Evolutionary conservation across 1,284 basidiomycete species (phyloP).

Genomic region (Ganoderma boninense): DNA sequence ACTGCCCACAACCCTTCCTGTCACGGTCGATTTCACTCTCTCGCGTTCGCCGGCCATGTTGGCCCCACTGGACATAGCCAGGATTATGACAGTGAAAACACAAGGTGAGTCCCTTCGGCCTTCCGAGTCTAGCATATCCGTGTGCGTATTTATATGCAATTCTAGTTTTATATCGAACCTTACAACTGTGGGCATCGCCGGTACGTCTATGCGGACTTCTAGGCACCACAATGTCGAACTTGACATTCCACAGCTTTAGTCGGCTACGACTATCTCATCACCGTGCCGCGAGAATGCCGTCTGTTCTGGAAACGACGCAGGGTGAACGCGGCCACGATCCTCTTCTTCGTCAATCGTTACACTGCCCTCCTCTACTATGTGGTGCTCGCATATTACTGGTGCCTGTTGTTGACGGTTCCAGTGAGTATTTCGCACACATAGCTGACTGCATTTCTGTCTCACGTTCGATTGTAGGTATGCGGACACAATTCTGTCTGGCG

Average conservation of each 20-base stretch:
- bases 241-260: constrained; percentile 1
- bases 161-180: not conserved
- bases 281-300: constrained; percentile 6
- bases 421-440: not conserved
- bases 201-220: not conserved
- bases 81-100: not conserved
- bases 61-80: not conserved
- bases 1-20: not conserved
- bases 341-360: constrained; percentile 16
- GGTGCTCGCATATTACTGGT: not conserved
- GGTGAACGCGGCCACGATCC: not conserved
- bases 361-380: not conserved
- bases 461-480: not conserved
- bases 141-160: not conserved
- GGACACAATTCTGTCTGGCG: not conserved
- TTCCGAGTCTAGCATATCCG: not conserved
- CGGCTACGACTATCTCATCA: constrained; percentile 18
- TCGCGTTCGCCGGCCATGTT: not conserved
- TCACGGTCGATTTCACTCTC: not conserved
- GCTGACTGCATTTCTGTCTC: not conserved
- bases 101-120: not conserved
- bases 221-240: not conserved
- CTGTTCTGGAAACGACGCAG: constrained; percentile 18
- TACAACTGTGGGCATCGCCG: not conserved
- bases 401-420: not conserved